phyloP scores from a whole-genome alignment of 1,284 basidiomycete species.

The Albatrellus sp. region DNA sequence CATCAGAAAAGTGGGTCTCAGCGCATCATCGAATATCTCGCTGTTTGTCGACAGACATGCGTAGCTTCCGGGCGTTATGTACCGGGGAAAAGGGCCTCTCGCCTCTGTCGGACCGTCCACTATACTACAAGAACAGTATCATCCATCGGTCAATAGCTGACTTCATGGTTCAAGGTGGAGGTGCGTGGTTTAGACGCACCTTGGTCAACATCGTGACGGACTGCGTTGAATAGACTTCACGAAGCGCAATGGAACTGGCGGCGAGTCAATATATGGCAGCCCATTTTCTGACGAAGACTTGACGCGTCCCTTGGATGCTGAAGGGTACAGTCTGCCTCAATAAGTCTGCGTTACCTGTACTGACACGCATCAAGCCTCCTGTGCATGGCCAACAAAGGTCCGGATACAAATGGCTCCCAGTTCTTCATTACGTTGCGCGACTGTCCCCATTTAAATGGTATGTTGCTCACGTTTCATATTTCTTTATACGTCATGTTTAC shows the following conservation, averaged over 20 bases:
- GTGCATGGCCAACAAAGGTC: conserved; percentile 78
- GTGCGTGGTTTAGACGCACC: conserved; percentile 22
- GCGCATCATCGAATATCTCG: conserved; percentile 3
- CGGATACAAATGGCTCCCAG: conserved; percentile 71
- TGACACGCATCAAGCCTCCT: conserved; percentile 32
- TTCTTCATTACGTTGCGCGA: conserved; percentile 73
- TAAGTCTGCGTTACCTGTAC: too few relatives aligned
- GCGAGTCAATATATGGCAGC: conserved; percentile 71
- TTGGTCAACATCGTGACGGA: background rate
- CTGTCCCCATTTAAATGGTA: conserved; percentile 61
- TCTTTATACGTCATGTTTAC: background rate
- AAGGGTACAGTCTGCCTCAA: conserved; percentile 28
- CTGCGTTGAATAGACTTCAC: conserved; percentile 42
- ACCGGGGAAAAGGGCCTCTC: conserved; percentile 79
- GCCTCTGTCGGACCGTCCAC: conserved; percentile 43
- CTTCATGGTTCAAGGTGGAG: conserved; percentile 86
- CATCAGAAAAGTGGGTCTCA: conserved; percentile 68
- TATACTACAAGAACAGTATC: conserved; percentile 75
- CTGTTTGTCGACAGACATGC: background rate
- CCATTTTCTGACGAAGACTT: conserved; percentile 72
- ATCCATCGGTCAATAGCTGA: conserved; percentile 72
- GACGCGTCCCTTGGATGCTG: conserved; percentile 47
- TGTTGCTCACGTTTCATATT: conserved; percentile 1
- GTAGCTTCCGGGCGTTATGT: conserved; percentile 78
- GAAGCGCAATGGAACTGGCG: conserved; percentile 72